Conservation (phyloP, 2,329 filamentous ascomycete genomes). For the Escovopsis sp. region DNA sequence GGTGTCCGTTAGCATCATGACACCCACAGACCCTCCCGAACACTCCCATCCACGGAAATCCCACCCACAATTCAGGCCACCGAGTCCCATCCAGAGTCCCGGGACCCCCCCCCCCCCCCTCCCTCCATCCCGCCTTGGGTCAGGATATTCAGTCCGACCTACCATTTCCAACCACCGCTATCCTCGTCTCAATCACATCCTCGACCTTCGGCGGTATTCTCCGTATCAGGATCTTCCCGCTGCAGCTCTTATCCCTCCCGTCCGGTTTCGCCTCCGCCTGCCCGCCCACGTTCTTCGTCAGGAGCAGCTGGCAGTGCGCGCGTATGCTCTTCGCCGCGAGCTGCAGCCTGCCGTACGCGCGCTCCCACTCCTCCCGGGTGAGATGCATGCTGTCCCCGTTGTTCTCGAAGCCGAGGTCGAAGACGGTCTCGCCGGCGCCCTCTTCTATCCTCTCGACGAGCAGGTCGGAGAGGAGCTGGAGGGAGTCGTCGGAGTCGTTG, state of each 20-base stretch:
- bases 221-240: conserved; percentile 76
- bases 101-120: no score
- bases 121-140: no score
- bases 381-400: conserved; percentile 75
- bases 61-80: no score
- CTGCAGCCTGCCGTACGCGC: conserved; percentile 49
- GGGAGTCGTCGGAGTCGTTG: conserved; percentile 35
- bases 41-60: no score
- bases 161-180: conserved; percentile 93
- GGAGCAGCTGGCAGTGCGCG: conserved; percentile 65
- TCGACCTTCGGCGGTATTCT: conserved; percentile 59
- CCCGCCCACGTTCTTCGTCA: conserved; percentile 84
- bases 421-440: conserved; percentile 76
- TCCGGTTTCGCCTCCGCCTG: conserved; percentile 50
- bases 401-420: conserved; percentile 85
- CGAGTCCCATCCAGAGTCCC: no score
- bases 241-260: conserved; percentile 57
- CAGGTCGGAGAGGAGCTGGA: conserved; percentile 47
- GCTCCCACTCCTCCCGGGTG: conserved; percentile 57
- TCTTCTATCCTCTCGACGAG: conserved; percentile 59
- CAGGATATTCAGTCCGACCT: no score
- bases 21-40: no score
- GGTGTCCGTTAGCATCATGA: neutral
- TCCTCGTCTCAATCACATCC: conserved; percentile 85
- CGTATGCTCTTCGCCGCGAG: conserved; percentile 47